Evolutionary conservation across 2,329 filamentous ascomycete genomes (phyloP).

Genomic region (Ophiostoma tasmaniense): DNA sequence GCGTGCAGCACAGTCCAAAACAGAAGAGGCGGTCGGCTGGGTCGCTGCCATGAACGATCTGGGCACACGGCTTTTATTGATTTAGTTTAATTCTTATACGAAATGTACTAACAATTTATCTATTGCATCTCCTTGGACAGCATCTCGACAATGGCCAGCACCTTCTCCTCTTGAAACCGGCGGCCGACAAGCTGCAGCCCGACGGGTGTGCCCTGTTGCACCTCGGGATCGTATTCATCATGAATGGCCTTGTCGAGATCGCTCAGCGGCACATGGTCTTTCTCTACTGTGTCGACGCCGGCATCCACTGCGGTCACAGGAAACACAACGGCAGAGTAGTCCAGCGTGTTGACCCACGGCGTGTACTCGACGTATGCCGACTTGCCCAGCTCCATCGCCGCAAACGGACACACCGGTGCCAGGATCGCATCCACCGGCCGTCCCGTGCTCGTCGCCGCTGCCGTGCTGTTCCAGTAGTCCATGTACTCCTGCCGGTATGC

Average conservation of each 20-base stretch:
- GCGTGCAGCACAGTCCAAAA: neutral
- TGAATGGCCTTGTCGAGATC: neutral
- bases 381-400: constrained; percentile 9
- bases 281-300: neutral
- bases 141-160: neutral
- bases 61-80: constrained; percentile 11
- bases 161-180: neutral
- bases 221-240: neutral
- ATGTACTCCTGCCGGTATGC: constrained; percentile 45
- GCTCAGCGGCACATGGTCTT: neutral
- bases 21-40: constrained; percentile 14
- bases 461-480: constrained; percentile 55
- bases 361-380: constrained; percentile 39
- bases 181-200: neutral
- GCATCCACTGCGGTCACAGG: constrained; percentile 34
- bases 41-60: constrained; percentile 15
- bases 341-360: constrained; percentile 58
- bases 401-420: constrained; percentile 4
- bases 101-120: neutral
- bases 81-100: neutral
- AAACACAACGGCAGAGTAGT: constrained; percentile 56
- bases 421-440: constrained; percentile 14
- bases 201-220: neutral
- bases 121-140: neutral
- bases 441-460: constrained; percentile 20